Evolutionary conservation across 768 basidiomycete genomes (phyloP).

Genomic region (Suillus plorans): DNA sequence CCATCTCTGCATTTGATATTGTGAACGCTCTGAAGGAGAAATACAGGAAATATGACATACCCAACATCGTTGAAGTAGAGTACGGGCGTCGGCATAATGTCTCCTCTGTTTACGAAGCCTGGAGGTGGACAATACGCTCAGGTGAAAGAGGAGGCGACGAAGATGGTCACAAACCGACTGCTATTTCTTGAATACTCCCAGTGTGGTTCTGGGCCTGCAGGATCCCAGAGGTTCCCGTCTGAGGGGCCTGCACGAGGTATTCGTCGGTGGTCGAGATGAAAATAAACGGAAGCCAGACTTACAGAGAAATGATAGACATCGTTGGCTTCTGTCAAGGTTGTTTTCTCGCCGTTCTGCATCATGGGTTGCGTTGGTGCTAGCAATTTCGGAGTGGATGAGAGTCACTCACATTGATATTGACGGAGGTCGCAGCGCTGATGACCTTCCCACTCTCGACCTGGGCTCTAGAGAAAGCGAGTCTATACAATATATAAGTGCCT

Average conservation of each 20-base stretch:
- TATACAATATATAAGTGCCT: not conserved
- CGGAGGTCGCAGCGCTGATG: not conserved
- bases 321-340: not conserved
- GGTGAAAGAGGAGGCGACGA: too few species aligned
- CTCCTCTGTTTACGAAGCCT: not conserved
- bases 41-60: not conserved
- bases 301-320: not conserved
- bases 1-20: not conserved
- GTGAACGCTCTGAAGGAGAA: not conserved
- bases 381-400: too few species aligned
- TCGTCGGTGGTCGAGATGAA: not conserved
- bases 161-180: not conserved
- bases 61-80: conserved; percentile 2
- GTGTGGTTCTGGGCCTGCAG: not conserved
- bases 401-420: not conserved
- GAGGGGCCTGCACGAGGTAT: not conserved
- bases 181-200: not conserved
- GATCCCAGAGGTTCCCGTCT: not conserved
- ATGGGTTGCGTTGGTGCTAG: not conserved
- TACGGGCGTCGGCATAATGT: not conserved
- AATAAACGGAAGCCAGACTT: not conserved
- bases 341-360: not conserved
- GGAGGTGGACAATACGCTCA: not conserved
- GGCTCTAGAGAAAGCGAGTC: not conserved
- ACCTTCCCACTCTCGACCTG: not conserved